Conservation (phyloP, 805 yeast genomes). For the Hanseniaspora thailandica region DNA sequence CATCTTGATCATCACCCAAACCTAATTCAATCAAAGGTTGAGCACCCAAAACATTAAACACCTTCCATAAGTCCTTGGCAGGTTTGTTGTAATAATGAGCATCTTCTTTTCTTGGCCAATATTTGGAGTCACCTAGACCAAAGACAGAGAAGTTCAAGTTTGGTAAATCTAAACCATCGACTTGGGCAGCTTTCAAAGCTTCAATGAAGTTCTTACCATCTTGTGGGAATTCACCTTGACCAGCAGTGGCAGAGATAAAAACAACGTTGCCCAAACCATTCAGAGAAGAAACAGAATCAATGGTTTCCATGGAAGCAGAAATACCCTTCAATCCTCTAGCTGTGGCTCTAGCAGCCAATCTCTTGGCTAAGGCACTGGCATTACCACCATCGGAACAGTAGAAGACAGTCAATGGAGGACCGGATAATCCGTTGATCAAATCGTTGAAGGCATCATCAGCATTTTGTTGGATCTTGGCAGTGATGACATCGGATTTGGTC, state of each 20-base stretch:
- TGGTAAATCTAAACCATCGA: constrained; percentile 47
- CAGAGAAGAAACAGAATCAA: constrained; percentile 55
- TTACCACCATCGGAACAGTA: constrained; percentile 90
- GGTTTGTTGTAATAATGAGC: constrained; percentile 90
- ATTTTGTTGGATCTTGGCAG: constrained; percentile 46
- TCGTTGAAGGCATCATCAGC: constrained; percentile 69
- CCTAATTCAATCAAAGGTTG: constrained; percentile 64
- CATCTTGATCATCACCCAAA: constrained; percentile 93
- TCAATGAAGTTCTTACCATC: constrained; percentile 70
- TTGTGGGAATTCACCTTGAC: constrained; percentile 88
- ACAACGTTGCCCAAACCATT: constrained; percentile 51
- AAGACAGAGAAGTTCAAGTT: constrained; percentile 61
- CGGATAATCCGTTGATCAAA: constrained; percentile 74
- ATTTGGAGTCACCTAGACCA: constrained; percentile 86
- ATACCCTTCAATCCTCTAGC: constrained; percentile 53
- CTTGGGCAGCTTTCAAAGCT: constrained; percentile 52
- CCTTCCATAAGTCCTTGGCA: constrained; percentile 55
- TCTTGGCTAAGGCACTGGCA: constrained; percentile 71
- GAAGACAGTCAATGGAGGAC: constrained; percentile 80
- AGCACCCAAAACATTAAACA: constrained; percentile 61
- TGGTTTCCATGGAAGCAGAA: constrained; percentile 52
- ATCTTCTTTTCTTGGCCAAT: constrained; percentile 97
- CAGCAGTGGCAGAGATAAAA: constrained; percentile 78
- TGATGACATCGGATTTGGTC: constrained; percentile 46
- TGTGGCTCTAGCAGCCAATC: constrained; percentile 64